These are phyloP conservation scores for Meira miltonrushii DNA, from an alignment of 1,284 basidiomycete genomes.

Conservation along the genomic window DNA sequence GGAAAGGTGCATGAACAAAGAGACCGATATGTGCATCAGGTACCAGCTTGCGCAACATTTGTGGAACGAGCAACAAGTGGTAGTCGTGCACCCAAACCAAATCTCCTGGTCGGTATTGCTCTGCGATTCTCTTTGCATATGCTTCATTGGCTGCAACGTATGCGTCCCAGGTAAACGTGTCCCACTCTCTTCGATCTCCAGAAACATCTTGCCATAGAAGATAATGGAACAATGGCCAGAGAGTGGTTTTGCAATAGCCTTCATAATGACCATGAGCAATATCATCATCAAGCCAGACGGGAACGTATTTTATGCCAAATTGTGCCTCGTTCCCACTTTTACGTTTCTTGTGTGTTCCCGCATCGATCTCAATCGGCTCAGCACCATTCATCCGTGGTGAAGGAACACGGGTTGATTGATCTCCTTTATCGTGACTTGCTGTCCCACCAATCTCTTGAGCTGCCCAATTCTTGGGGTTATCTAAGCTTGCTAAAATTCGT, in stretches of 20 bases:
- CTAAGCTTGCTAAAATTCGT: constrained; percentile 39
- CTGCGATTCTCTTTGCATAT: constrained; percentile 73
- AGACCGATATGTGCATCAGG: constrained; percentile 75
- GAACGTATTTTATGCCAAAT: constrained; percentile 64
- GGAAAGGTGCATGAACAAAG: constrained; percentile 96
- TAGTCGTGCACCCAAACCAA: constrained; percentile 62
- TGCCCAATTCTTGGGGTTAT: constrained; percentile 40
- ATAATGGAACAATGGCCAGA: constrained; percentile 99
- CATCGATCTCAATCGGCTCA: constrained; percentile 37
- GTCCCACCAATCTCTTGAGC: constrained; percentile 31
- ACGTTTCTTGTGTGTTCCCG: not conserved
- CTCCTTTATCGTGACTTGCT: constrained; percentile 24
- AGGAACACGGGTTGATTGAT: constrained; percentile 25
- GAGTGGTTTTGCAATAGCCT: constrained; percentile 93
- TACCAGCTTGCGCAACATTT: constrained; percentile 71
- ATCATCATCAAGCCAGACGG: constrained; percentile 86
- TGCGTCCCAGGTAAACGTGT: constrained; percentile 71
- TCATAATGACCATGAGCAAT: constrained; percentile 83
- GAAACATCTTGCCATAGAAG: constrained; percentile 87
- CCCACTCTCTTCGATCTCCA: constrained; percentile 58
- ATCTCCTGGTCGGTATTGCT: constrained; percentile 78
- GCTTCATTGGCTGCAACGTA: constrained; percentile 80
- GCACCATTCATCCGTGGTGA: constrained; percentile 43
- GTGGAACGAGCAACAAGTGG: constrained; percentile 84
- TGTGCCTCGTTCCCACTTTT: constrained; percentile 53